Conservation (phyloP, 306 rosid species). For the Vigna mungo region DNA sequence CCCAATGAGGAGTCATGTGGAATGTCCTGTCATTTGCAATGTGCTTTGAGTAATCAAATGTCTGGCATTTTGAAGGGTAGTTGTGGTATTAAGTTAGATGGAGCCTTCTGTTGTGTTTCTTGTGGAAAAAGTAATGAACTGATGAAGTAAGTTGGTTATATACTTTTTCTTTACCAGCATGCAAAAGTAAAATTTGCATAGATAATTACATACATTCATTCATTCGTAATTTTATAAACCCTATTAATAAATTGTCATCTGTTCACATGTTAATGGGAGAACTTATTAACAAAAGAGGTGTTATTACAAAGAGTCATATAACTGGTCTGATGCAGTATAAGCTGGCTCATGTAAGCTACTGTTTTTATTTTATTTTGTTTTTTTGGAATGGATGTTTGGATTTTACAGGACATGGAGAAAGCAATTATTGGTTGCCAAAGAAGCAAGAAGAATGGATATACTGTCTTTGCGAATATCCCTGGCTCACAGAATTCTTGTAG, state of each 20-base stretch:
- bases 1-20: slow-evolving; percentile 72
- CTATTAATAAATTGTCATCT: slow-evolving; percentile 3
- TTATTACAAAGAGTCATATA: not conserved
- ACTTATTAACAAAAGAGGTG: slow-evolving; percentile 1
- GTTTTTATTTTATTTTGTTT: slow-evolving; percentile 1
- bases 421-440: slow-evolving; percentile 78
- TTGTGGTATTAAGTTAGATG: slow-evolving; percentile 63
- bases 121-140: slow-evolving; percentile 80
- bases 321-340: slow-evolving; percentile 34
- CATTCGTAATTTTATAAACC: not conserved
- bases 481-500: slow-evolving; percentile 73
- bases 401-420: slow-evolving; percentile 84
- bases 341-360: slow-evolving; percentile 16
- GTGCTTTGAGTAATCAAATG: slow-evolving; percentile 76
- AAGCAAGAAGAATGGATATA: slow-evolving; percentile 90
- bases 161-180: not conserved
- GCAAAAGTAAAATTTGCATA: slow-evolving; percentile 30
- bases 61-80: slow-evolving; percentile 69
- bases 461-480: slow-evolving; percentile 70
- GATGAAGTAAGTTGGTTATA: slow-evolving; percentile 70
- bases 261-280: slow-evolving; percentile 28
- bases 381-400: slow-evolving; percentile 39
- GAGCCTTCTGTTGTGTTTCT: slow-evolving; percentile 76
- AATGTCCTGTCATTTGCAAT: slow-evolving; percentile 92
- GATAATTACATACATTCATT: not conserved